Conservation (phyloP, 208 protist genomes). For the Trypanosoma lewisi region DNA sequence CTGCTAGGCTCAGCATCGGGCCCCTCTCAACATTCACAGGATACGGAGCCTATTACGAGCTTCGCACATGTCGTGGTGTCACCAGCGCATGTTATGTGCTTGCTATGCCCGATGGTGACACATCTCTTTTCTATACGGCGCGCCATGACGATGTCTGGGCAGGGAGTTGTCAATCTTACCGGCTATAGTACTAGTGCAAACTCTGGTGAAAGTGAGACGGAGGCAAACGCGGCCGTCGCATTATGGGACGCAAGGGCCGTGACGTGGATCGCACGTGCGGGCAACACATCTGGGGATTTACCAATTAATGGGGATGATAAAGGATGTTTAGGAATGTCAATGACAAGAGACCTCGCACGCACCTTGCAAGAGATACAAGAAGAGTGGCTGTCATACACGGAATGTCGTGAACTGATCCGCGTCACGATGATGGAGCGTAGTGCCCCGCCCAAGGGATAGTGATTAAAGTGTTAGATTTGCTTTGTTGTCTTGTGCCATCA, state of each 20-base stretch:
- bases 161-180: too few relatives aligned
- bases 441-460: slow-evolving; percentile 58
- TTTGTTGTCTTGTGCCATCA: not conserved
- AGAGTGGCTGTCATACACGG: slow-evolving; percentile 53
- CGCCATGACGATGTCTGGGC: slow-evolving; percentile 14
- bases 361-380: slow-evolving; percentile 20
- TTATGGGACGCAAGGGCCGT: slow-evolving; percentile 40
- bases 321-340: not conserved
- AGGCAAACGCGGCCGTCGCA: not conserved
- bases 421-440: slow-evolving; percentile 54
- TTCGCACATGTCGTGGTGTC: slow-evolving; percentile 27
- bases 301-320: not conserved
- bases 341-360: slow-evolving; percentile 6
- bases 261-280: slow-evolving; percentile 6
- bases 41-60: slow-evolving; percentile 8
- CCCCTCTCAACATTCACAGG: not conserved
- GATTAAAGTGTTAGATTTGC: not conserved
- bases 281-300: not conserved
- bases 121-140: slow-evolving; percentile 56
- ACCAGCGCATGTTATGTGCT: slow-evolving; percentile 58
- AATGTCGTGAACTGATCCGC: slow-evolving; percentile 69
- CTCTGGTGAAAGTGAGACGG: too few relatives aligned
- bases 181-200: too few relatives aligned
- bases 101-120: slow-evolving; percentile 55
- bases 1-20: slow-evolving; percentile 1